These are phyloP conservation scores for Scytalidium sp. DNA, from an alignment of 2,329 filamentous ascomycete genomes.

Conservation along the genomic window DNA sequence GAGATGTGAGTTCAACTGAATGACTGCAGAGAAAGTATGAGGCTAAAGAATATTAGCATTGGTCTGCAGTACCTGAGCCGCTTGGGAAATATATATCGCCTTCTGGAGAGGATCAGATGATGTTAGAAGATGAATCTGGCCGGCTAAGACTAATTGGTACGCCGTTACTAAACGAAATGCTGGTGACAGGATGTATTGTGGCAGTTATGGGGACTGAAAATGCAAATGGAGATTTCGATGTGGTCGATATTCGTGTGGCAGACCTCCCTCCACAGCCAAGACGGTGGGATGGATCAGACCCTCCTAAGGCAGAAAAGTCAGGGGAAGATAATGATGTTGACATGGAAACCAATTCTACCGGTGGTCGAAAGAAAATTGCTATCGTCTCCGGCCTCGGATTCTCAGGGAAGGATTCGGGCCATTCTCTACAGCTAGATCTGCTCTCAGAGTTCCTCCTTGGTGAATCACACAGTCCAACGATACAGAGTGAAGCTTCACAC, in stretches of 20 bases:
- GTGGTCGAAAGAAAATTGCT: conserved; percentile 60
- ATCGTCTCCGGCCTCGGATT: conserved; percentile 88
- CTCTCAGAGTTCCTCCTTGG: conserved; percentile 86
- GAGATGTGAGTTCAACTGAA: conserved; percentile 61
- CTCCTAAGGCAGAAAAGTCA: conserved; percentile 36
- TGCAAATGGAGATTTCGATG: conserved; percentile 84
- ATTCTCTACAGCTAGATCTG: conserved; percentile 73
- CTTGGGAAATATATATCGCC: conserved; percentile 71
- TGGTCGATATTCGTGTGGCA: conserved; percentile 84
- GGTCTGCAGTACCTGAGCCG: conserved; percentile 78
- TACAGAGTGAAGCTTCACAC: conserved; percentile 57
- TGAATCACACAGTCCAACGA: conserved; percentile 62
- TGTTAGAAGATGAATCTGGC: conserved; percentile 95
- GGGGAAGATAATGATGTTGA: conserved; percentile 56
- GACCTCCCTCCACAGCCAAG: conserved; percentile 80
- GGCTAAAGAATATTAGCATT: conserved; percentile 56
- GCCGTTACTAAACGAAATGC: conserved; percentile 61
- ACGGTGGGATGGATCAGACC: conserved; percentile 70
- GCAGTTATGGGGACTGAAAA: conserved; percentile 97
- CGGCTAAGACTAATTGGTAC: conserved; percentile 76
- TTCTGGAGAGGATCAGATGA: conserved; percentile 63
- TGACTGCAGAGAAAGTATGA: background rate
- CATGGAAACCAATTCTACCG: conserved; percentile 33
- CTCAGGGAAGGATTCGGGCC: conserved; percentile 67
- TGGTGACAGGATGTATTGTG: conserved; percentile 91